Conservation (phyloP, 768 basidiomycete species). For the Gautieria morchelliformis region DNA sequence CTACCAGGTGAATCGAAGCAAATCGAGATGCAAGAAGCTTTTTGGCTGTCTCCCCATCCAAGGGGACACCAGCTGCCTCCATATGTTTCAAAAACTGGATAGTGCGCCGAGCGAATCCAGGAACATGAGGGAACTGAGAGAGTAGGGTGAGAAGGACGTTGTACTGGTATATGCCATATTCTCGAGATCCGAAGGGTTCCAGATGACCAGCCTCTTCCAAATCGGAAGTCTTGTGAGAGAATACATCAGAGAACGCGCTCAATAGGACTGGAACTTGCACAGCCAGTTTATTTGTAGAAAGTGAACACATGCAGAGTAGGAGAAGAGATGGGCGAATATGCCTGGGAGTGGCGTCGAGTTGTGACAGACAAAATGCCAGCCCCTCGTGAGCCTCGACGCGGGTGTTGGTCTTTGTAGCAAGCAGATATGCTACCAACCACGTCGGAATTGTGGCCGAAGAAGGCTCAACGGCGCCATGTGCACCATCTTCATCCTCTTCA, state of each 20-base stretch:
- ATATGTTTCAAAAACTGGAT: not conserved
- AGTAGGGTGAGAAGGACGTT: constrained; percentile 5
- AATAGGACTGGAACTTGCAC: constrained; percentile 1
- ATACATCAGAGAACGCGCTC: not conserved
- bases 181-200: not conserved
- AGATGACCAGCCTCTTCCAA: not conserved
- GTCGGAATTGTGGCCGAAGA: not conserved
- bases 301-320: constrained; percentile 3
- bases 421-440: constrained; percentile 1
- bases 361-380: not conserved
- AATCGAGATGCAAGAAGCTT: not conserved
- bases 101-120: not conserved
- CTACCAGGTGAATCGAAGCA: not conserved
- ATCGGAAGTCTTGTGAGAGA: not conserved
- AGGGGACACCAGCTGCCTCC: not conserved
- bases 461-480: not conserved
- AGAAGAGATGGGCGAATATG: not conserved
- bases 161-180: not conserved
- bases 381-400: not conserved
- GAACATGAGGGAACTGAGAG: not conserved
- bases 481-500: not conserved
- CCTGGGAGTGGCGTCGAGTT: not conserved
- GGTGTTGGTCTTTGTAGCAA: not conserved
- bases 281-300: not conserved
- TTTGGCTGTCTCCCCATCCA: not conserved